A percentile compares a stretch with the other conserved stretches of the same genome.
Evolutionary conservation across 2,329 filamentous ascomycete species (phyloP).

Genomic region (Teratosphaeriaceae sp.): DNA sequence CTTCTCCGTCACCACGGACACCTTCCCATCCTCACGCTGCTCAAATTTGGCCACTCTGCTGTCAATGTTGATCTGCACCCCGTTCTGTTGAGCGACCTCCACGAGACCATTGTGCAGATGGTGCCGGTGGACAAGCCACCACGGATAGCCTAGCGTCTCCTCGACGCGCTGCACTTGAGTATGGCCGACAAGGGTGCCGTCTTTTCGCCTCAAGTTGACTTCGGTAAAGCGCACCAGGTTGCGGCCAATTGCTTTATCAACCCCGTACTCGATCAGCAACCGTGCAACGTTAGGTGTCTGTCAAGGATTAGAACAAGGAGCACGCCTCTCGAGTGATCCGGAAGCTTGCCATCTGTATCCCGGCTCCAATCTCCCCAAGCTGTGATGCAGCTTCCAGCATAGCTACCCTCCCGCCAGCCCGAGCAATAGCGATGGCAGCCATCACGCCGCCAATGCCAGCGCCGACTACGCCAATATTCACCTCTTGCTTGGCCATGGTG

Average conservation of each 20-base stretch:
- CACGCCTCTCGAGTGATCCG: not conserved
- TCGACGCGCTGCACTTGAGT: conserved; percentile 31
- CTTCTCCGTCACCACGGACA: conserved; percentile 27
- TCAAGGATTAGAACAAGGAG: too few species aligned
- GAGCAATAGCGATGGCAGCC: conserved; percentile 33
- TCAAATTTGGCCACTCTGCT: conserved; percentile 32
- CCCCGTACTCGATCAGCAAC: conserved; percentile 35
- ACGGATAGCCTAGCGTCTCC: conserved; percentile 29
- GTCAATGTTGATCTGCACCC: conserved; percentile 33
- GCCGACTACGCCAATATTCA: conserved; percentile 24
- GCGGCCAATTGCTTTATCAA: conserved; percentile 35
- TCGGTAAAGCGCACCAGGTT: conserved; percentile 37
- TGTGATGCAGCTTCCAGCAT: conserved; percentile 33
- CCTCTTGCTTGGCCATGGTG: conserved; percentile 10
- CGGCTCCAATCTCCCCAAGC: conserved; percentile 31
- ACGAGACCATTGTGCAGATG: conserved; percentile 42
- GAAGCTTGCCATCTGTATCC: conserved; percentile 10
- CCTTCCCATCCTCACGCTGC: conserved; percentile 21
- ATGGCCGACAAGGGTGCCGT: conserved; percentile 34
- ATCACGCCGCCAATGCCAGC: conserved; percentile 34
- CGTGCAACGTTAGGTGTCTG: conserved; percentile 38
- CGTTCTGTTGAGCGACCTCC: conserved; percentile 33
- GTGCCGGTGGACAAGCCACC: conserved; percentile 43
- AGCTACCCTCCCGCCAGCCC: conserved; percentile 30
- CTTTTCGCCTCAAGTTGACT: conserved; percentile 34